Evolutionary conservation across 495 filamentous ascomycete species (phyloP).

Genomic region (Aspergillus bridgeri): DNA sequence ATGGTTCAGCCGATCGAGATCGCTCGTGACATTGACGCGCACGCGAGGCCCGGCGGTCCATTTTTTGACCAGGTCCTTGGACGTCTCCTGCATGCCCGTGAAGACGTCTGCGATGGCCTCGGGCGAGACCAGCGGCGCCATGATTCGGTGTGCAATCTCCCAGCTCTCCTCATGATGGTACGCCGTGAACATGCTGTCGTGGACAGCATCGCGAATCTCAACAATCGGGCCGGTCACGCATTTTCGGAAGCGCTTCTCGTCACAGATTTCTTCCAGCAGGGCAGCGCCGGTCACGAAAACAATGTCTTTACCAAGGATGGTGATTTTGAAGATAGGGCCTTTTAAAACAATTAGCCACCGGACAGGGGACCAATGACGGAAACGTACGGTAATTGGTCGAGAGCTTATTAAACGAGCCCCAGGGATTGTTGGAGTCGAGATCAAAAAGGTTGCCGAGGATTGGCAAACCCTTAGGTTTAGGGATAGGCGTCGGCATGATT

Average conservation of each 20-base stretch:
- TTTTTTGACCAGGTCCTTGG: conserved; percentile 63
- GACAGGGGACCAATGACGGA: too few relatives aligned
- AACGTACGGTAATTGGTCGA: conserved; percentile 59
- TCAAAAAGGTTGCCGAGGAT: conserved; percentile 67
- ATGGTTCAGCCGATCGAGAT: conserved; percentile 68
- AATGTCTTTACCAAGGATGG: conserved; percentile 47
- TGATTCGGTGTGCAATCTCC: conserved; percentile 71
- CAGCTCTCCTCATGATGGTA: conserved; percentile 56
- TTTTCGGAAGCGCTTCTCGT: conserved; percentile 70
- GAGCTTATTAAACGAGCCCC: conserved; percentile 59
- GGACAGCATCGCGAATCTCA: conserved; percentile 59
- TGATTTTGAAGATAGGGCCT: conserved; percentile 72
- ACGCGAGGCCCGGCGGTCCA: conserved; percentile 58
- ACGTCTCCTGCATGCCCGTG: conserved; percentile 63
- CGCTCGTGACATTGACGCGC: conserved; percentile 58
- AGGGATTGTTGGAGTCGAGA: conserved; percentile 58
- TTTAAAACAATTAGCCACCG: conserved; percentile 11
- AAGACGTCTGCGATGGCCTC: conserved; percentile 32
- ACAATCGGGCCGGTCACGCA: conserved; percentile 53
- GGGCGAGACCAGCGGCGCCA: conserved; percentile 39
- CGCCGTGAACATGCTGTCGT: conserved; percentile 75
- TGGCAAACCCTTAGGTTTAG: conserved; percentile 63
- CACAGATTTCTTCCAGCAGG: conserved; percentile 66
- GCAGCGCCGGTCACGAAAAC: conserved; percentile 54
- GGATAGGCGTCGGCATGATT: conserved; percentile 51